Evolutionary conservation across 352 stramenopile genomes (phyloP), one percentile per base, ranked within the genome.

Genomic region (Pythium oligandrum): DNA sequence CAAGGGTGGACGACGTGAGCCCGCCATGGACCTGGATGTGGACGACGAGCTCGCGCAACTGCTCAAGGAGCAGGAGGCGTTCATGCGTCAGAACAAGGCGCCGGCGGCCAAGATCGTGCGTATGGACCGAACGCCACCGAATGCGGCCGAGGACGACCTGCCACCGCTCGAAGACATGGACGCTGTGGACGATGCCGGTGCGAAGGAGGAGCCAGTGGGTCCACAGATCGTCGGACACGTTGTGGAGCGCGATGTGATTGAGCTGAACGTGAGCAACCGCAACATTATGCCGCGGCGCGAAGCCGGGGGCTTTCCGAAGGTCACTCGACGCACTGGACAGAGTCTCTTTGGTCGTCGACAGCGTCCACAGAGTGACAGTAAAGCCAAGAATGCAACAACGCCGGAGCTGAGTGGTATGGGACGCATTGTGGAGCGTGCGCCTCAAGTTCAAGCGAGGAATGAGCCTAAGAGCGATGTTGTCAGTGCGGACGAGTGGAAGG

Each of bases 11-110:
- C 57, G 57, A 7, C 42, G 53, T 26, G 43, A 44, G 43, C 9
- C 43, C 34, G 35, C 5, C 38, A 44, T 11, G 5, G 59, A 62
- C 3, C 62, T 93, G 36, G 76, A 93, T 57, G 65, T 93, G 60
- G 80, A 94, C 46, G 78, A 72, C 32, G 83, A 94, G 51, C 59
- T 94, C 33, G 75, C 81, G 65, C 78, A 80, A 56, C 75, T 94
- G 39, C 66, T 94, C 17, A 73, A 78, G 39, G 83, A 94, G 55
- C 83, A 94, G 64, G 83, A 94, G 61, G 64, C 75, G 35, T 94
- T 94, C 39, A 62, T 91, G 48, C 66, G 66, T 9, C 64, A 82
- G 57, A 73, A 72, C 39, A 75, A 87, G 61, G 46, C 53, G 10
- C 78, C 81, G 6, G 68, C 78, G 10, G 81, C 81, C 51, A 88